Evolutionary conservation across 495 filamentous ascomycete genomes (phyloP).

Genomic region (Aspergillus nidulans): DNA sequence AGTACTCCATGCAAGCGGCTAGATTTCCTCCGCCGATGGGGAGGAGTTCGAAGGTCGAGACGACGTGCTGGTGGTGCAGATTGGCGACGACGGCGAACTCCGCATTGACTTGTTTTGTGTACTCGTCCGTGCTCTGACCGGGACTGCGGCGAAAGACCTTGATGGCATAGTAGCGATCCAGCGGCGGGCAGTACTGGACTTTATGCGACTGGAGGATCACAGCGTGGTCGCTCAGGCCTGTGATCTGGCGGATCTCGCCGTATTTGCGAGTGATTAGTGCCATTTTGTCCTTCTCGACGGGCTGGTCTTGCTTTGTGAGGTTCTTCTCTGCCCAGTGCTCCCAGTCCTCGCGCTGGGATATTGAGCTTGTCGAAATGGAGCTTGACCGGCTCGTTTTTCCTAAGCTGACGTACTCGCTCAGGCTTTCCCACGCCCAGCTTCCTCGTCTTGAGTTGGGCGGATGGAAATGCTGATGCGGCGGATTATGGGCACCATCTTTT

Average conservation of each 20-base stretch:
- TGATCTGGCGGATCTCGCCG: not conserved
- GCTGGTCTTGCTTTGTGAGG: not conserved
- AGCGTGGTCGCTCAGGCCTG: not conserved
- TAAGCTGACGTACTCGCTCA: not conserved
- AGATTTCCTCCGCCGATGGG: not conserved
- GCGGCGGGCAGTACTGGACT: not conserved
- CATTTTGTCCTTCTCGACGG: not conserved
- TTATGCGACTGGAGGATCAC: not conserved
- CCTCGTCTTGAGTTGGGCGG: not conserved
- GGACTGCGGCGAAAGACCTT: not conserved
- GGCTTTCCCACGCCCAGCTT: not conserved
- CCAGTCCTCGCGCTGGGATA: not conserved
- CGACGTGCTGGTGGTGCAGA: not conserved
- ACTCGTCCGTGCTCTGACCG: not conserved
- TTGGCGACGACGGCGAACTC: not conserved
- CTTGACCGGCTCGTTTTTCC: not conserved
- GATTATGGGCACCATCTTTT: not conserved
- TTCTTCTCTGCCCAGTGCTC: not conserved
- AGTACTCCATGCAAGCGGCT: constrained; percentile 1
- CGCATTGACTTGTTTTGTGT: not conserved
- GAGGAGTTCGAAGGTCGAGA: constrained; percentile 2
- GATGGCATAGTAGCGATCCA: not conserved
- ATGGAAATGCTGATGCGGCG: not conserved
- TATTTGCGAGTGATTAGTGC: not conserved
- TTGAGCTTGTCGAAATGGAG: not conserved